Conservation (phyloP, 192 early-diverging fungal genomes). For the Backusella circina region DNA sequence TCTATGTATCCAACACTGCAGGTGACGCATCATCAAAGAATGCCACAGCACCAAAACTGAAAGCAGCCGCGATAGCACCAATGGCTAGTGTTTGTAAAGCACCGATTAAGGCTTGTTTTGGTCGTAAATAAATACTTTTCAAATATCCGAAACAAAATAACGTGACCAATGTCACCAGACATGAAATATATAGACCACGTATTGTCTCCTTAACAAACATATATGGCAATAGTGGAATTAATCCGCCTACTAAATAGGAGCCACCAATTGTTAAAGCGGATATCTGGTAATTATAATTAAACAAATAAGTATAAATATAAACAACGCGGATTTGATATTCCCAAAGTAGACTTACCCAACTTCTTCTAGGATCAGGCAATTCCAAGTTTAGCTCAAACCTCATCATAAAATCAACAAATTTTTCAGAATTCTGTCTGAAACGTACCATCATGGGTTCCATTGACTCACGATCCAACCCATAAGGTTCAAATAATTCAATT, state of each 20-base stretch:
- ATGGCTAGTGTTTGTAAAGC: constrained; percentile 38
- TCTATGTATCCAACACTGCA: neutral
- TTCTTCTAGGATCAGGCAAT: constrained; percentile 46
- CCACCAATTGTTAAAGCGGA: constrained; percentile 52
- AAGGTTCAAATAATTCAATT: constrained; percentile 51
- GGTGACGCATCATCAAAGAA: constrained; percentile 13
- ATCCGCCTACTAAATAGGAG: constrained; percentile 55
- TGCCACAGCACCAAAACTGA: constrained; percentile 26
- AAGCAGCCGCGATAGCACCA: constrained; percentile 38
- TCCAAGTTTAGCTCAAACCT: constrained; percentile 52
- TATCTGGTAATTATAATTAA: constrained; percentile 25
- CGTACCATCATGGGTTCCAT: constrained; percentile 46
- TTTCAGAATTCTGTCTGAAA: constrained; percentile 39
- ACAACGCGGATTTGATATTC: neutral
- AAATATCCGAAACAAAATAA: constrained; percentile 50
- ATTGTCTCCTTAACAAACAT: constrained; percentile 34
- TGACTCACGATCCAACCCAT: constrained; percentile 42
- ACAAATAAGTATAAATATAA: neutral
- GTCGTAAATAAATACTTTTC: constrained; percentile 35
- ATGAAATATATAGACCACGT: constrained; percentile 40
- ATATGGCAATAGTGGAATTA: constrained; percentile 58
- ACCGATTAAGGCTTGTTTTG: constrained; percentile 28
- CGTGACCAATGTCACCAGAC: constrained; percentile 43
- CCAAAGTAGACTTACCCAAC: constrained; percentile 22
- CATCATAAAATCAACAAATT: constrained; percentile 64